A percentile compares a stretch with the other conserved stretches of the same genome.
phyloP scores from a whole-genome alignment of 1,284 basidiomycete species.

The Leccinum insolens region DNA sequence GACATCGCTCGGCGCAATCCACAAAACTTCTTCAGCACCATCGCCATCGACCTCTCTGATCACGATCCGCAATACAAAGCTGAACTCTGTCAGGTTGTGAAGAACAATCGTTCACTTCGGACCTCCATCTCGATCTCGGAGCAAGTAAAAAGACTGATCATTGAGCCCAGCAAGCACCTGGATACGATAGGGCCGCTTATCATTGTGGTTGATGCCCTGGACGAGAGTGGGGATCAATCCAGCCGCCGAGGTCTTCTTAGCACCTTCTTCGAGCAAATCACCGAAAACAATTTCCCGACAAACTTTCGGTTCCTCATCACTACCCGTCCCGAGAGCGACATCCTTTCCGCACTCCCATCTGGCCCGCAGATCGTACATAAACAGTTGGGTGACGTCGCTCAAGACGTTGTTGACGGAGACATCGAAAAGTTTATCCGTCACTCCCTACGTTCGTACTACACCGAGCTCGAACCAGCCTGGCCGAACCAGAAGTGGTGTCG shows the following conservation, averaged over 20 bases:
- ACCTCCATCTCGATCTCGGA: constrained; percentile 19
- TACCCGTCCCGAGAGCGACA: constrained; percentile 24
- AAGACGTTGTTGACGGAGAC: constrained; percentile 18
- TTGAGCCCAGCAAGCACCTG: constrained; percentile 19
- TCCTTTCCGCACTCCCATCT: constrained; percentile 14
- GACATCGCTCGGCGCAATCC: constrained; percentile 24
- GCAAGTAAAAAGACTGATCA: constrained; percentile 19
- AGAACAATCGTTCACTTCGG: constrained; percentile 25
- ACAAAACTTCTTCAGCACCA: constrained; percentile 27
- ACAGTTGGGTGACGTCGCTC: constrained; percentile 16
- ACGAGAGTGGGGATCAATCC: constrained; percentile 26
- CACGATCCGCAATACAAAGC: constrained; percentile 22
- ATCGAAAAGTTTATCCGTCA: constrained; percentile 21
- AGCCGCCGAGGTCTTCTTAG: constrained; percentile 16
- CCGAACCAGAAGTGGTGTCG: constrained; percentile 22
- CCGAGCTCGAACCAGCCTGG: constrained; percentile 20
- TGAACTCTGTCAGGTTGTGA: constrained; percentile 13
- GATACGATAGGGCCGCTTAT: constrained; percentile 22
- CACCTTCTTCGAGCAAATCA: constrained; percentile 13
- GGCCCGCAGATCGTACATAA: constrained; percentile 15
- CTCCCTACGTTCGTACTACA: constrained; percentile 11
- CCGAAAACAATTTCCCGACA: constrained; percentile 12
- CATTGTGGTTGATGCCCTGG: constrained; percentile 24
- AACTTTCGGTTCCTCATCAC: constrained; percentile 26
- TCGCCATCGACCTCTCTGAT: constrained; percentile 24